Percentiles rank a stretch among this genome's conserved stretches.
Conservation (phyloP, 805 yeast species). For the Cyberlindnera suaveolens region DNA sequence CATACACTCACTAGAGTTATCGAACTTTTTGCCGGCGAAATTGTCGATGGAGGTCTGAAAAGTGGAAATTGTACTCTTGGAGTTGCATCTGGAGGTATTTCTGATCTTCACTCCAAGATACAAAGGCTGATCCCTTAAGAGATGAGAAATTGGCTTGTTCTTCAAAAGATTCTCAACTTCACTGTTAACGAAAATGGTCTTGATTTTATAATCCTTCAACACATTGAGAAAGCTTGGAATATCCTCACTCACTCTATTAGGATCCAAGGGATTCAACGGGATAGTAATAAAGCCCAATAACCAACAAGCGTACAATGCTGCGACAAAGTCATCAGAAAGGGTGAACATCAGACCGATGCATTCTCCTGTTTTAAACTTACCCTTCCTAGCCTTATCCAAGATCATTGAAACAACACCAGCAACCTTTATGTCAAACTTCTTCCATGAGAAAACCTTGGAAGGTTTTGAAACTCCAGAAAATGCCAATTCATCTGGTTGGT, state of each 20-base stretch:
- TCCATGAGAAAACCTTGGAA: slow-evolving; percentile 65
- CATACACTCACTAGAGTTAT: slow-evolving; percentile 38
- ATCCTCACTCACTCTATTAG: slow-evolving; percentile 66
- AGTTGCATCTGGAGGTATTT: slow-evolving; percentile 57
- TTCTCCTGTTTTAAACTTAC: slow-evolving; percentile 59
- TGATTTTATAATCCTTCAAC: slow-evolving; percentile 63
- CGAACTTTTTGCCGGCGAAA: slow-evolving; percentile 13
- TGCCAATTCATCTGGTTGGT: slow-evolving; percentile 77
- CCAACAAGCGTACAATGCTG: slow-evolving; percentile 83
- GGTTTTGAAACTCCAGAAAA: slow-evolving; percentile 39
- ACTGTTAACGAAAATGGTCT: slow-evolving; percentile 67
- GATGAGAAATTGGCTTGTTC: slow-evolving; percentile 56
- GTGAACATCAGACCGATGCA: slow-evolving; percentile 78
- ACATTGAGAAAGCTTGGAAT: slow-evolving; percentile 57
- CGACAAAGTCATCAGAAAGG: slow-evolving; percentile 77
- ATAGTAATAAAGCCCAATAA: slow-evolving; percentile 73
- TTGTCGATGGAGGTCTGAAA: slow-evolving; percentile 12
- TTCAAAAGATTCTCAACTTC: slow-evolving; percentile 69
- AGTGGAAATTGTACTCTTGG: slow-evolving; percentile 19
- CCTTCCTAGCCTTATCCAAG: slow-evolving; percentile 65
- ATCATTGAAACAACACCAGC: slow-evolving; percentile 71
- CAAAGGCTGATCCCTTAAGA: slow-evolving; percentile 39
- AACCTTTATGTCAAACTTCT: slow-evolving; percentile 68
- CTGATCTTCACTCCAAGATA: slow-evolving; percentile 47
- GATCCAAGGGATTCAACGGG: slow-evolving; percentile 68